Evolutionary conservation across 306 rosid genomes (phyloP), one percentile per base, ranked within the genome.

Genomic region (Ceratonia siliqua): DNA sequence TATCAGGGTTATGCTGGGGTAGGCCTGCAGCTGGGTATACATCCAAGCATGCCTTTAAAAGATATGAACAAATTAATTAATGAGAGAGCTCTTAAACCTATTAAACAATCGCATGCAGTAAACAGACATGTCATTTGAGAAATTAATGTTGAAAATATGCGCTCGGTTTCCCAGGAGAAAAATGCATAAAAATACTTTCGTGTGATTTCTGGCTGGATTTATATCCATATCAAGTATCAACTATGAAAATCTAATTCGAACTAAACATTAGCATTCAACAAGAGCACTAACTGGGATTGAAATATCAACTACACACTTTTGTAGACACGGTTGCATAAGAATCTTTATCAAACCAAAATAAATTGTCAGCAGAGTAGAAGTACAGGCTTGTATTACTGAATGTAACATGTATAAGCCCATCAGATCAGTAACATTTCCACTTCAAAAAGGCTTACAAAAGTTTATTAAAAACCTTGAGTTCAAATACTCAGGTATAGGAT

Each of bases 361-460:
- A 59, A 54, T 24, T 15, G 55, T 71, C 36, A 36, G 35, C 65
- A 52, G 14, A n/a, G 39, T 55, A 55, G 38, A 21, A 6, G 28
- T 20, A 21, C 17, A 12, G 33, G 21, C 46, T 49, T 32, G 20
- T 49, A n/a, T 33, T 30, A 28, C 20, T 5, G 18, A 33, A n/a
- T 70, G 33, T 53, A 54, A 55, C 65, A 20, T 22, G 9, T 13
- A 25, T 56, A 52, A 70, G 38, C 42, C 62, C 9, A 6, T 36
- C 24, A 13, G 55, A 70, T 49, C 54, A 70, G 42, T 27, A 55
- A 49, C n/a, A 71, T 56, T 55, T 55, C 41, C 53, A 24, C 20
- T 21, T 39, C 15, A 15, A 53, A 6, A 20, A 21, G 13, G 30
- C 27, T 70, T 46, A 70, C 21, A 35, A 13, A 20, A 21, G 15